These are phyloP conservation scores for Paracoccidioides lutzii DNA, from an alignment of 2,329 filamentous ascomycete species.

Conservation along the genomic window DNA sequence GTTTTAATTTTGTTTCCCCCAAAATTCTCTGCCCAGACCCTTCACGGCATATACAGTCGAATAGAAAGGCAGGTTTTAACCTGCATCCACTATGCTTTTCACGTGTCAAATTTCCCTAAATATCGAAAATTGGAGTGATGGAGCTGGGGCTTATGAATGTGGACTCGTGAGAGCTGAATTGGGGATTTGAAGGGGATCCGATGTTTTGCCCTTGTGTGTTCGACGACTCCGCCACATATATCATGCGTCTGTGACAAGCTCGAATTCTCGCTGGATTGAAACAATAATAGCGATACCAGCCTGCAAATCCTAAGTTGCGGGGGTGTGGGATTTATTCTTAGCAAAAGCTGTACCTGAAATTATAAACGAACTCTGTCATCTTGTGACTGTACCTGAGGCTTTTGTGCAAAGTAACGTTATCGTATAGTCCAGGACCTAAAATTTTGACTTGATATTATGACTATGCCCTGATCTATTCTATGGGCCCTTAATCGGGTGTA, in stretches of 20 bases:
- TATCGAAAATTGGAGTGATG: background rate
- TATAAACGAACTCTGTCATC: background rate
- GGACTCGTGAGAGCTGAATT: background rate
- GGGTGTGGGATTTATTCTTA: background rate
- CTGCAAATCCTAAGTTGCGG: background rate
- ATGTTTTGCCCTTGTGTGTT: background rate
- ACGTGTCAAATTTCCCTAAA: background rate
- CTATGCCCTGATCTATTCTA: background rate
- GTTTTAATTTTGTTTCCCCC: too few relatives aligned
- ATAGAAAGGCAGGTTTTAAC: background rate
- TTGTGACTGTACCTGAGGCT: background rate
- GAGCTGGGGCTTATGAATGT: background rate
- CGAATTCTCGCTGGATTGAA: background rate
- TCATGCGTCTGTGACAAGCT: background rate
- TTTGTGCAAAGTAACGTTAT: background rate
- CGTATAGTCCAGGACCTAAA: background rate
- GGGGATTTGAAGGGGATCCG: background rate
- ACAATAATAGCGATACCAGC: background rate
- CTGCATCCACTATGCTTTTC: background rate
- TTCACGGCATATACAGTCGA: background rate
- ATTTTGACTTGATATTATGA: background rate
- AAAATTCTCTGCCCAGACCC: too few relatives aligned
- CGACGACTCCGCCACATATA: background rate
- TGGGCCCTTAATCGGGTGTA: background rate
- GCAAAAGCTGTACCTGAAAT: background rate